Evolutionary conservation across 2,329 filamentous ascomycete species (phyloP), one percentile per base, ranked within the genome.

Genomic region (Trichophyton simii): DNA sequence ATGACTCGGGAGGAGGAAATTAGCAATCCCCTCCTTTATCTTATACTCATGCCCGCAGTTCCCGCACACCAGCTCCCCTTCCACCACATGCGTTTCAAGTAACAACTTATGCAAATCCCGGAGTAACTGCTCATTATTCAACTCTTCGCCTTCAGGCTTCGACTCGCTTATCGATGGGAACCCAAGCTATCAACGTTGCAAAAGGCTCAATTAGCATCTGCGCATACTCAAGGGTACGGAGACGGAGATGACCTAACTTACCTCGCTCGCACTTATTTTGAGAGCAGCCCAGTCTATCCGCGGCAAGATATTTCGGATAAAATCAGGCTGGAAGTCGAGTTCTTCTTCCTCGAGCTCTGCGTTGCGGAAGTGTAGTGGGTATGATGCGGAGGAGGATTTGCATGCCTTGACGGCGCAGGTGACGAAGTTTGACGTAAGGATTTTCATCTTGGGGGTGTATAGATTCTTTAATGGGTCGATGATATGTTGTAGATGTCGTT

Each of bases 391-490:
- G 36, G 87, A 86, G 62, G 85, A 83, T 77, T 95, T 96, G 87
- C 94, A 99, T 61, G 88, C 81, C 80, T 96, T 97, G 72, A 95
- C 88, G 64, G 94, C 92, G 80, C 94, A 99, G 69, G 90, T 94
- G 66, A 97, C 80, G 76, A 99, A 99, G 77, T 97, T 97, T 70
- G 95, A 86, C 64, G 91, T 96, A 59, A 97, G 84, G 65, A 97
- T 80, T 76, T 97, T 97, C 94, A 99, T 99, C 4, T 60, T 65
- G 9, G 36, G 5, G 11, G 31, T 42, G 18, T 54, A 22, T 55
- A 38, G 41, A 28, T 58, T 22, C 22, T n/a, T 58, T 25, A n/a
- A 25, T n/a, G n/a, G 15, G 22, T 13, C 6, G n/a, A 8, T 22
- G 1, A 22, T 22, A 22, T 22, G 22, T 22, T 22, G 22, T 3